Evolutionary conservation across 805 yeast species (phyloP).

Genomic region (Metschnikowia colocasiae): DNA sequence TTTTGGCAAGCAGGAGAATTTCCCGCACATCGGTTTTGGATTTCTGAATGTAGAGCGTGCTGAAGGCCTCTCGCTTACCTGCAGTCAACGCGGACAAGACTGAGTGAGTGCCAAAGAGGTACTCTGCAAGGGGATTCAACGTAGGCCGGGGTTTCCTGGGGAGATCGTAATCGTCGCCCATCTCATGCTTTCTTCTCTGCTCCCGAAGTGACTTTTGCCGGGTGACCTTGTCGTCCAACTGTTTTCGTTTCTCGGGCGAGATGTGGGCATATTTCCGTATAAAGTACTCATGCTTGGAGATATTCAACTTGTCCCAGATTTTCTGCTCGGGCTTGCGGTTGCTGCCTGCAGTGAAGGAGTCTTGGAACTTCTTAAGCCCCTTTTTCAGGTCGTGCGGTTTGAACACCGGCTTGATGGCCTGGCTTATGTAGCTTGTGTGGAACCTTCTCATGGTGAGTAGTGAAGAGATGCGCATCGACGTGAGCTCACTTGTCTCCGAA

Average conservation of each 20-base stretch:
- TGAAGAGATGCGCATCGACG: slow-evolving; percentile 2
- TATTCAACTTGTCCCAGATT: slow-evolving; percentile 66
- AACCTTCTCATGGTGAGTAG: slow-evolving; percentile 11
- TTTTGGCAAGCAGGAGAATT: slow-evolving; percentile 46
- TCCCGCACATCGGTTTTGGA: slow-evolving; percentile 32
- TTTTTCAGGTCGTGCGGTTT: slow-evolving; percentile 9
- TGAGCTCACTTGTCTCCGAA: background rate
- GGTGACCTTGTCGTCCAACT: slow-evolving; percentile 29
- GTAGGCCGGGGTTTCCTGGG: slow-evolving; percentile 11
- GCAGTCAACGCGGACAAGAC: slow-evolving; percentile 67
- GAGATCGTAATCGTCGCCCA: slow-evolving; percentile 12
- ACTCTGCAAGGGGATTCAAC: slow-evolving; percentile 55
- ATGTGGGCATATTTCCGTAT: slow-evolving; percentile 61
- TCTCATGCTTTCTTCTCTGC: slow-evolving; percentile 22
- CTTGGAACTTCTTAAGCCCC: slow-evolving; percentile 31
- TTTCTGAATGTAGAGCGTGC: slow-evolving; percentile 48
- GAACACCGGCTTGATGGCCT: slow-evolving; percentile 12
- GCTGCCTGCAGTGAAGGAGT: slow-evolving; percentile 37
- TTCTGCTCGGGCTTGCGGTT: slow-evolving; percentile 31
- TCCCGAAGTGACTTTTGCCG: slow-evolving; percentile 29
- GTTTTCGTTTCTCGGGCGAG: slow-evolving; percentile 44
- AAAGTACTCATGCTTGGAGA: slow-evolving; percentile 61
- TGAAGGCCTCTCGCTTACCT: slow-evolving; percentile 49
- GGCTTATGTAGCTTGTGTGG: slow-evolving; percentile 9
- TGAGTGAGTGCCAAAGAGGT: slow-evolving; percentile 71